Conservation (phyloP, 2,329 filamentous ascomycete species). For the Chaetomium strumarium region DNA sequence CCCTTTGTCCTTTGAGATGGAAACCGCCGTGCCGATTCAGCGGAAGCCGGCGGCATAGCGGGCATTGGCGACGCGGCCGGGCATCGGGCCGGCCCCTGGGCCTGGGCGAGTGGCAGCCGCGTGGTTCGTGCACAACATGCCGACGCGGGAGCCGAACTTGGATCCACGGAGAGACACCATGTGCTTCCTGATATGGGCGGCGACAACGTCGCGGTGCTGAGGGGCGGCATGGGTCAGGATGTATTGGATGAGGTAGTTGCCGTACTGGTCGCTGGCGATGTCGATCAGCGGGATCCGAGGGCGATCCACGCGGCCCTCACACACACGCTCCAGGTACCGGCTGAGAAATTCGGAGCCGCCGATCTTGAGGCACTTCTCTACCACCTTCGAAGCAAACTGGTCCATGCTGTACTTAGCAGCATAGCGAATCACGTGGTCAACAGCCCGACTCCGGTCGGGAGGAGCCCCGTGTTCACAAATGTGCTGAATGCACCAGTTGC, state of each 20-base stretch:
- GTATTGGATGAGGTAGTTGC: constrained; percentile 97
- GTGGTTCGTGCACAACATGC: constrained; percentile 97
- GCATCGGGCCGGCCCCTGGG: constrained; percentile 66
- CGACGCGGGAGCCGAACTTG: constrained; percentile 96
- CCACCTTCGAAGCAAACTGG: constrained; percentile 97
- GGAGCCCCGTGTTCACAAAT: constrained; percentile 95
- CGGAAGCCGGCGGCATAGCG: constrained; percentile 56
- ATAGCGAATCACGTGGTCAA: constrained; percentile 91
- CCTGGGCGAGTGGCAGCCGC: constrained; percentile 83
- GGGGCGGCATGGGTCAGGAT: constrained; percentile 82
- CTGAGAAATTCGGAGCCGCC: constrained; percentile 84
- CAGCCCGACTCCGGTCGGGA: constrained; percentile 83
- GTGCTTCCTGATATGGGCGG: constrained; percentile 92
- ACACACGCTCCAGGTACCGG: constrained; percentile 89
- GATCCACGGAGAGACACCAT: constrained; percentile 98
- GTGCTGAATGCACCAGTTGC: constrained; percentile 99
- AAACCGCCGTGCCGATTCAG: constrained; percentile 30
- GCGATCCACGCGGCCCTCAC: constrained; percentile 81
- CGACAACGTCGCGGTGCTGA: constrained; percentile 89
- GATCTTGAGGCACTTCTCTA: constrained; percentile 98
- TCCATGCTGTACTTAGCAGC: constrained; percentile 97
- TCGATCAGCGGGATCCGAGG: constrained; percentile 96
- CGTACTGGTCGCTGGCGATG: constrained; percentile 97
- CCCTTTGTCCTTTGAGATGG: not conserved
- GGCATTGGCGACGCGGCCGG: constrained; percentile 50